These are phyloP conservation scores for Ananas comosus DNA, from an alignment of 176 grass and related monocot genomes.

Conservation along the genomic window DNA sequence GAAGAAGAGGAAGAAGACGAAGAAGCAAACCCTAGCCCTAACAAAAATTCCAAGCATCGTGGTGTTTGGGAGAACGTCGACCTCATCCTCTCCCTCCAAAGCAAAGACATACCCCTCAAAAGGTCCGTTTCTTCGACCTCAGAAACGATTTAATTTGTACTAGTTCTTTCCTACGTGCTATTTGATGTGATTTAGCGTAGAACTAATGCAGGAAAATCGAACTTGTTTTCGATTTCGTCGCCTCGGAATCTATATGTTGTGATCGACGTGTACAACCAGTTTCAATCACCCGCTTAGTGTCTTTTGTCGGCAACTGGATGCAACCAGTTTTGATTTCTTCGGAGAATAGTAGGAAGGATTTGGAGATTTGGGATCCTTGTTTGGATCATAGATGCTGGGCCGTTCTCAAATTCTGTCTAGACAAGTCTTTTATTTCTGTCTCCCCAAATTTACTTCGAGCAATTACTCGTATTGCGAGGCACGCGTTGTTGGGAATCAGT, in stretches of 20 bases:
- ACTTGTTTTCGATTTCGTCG: constrained; percentile 48
- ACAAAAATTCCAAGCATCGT: neutral
- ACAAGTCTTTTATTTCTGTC: constrained; percentile 47
- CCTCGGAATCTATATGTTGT: constrained; percentile 13
- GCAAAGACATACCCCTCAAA: constrained; percentile 57
- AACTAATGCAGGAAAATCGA: constrained; percentile 80
- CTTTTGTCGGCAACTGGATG: constrained; percentile 73
- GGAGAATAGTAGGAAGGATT: constrained; percentile 48
- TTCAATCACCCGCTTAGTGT: constrained; percentile 42
- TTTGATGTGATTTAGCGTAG: constrained; percentile 7
- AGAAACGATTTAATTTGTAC: neutral
- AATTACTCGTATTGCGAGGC: constrained; percentile 48
- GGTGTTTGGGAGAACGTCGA: constrained; percentile 58
- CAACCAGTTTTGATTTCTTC: constrained; percentile 47
- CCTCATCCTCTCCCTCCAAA: constrained; percentile 68
- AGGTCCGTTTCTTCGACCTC: constrained; percentile 27
- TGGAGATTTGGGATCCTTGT: constrained; percentile 49
- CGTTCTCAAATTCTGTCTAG: constrained; percentile 55
- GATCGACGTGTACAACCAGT: constrained; percentile 28
- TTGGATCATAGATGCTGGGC: constrained; percentile 71
- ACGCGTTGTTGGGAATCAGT: constrained; percentile 42
- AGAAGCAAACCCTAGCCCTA: neutral
- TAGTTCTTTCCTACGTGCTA: neutral
- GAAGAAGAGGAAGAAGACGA: neutral
- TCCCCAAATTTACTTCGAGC: constrained; percentile 63